These are phyloP conservation scores for Teratosphaeria destructans DNA, from an alignment of 2,329 filamentous ascomycete species.

Conservation along the genomic window DNA sequence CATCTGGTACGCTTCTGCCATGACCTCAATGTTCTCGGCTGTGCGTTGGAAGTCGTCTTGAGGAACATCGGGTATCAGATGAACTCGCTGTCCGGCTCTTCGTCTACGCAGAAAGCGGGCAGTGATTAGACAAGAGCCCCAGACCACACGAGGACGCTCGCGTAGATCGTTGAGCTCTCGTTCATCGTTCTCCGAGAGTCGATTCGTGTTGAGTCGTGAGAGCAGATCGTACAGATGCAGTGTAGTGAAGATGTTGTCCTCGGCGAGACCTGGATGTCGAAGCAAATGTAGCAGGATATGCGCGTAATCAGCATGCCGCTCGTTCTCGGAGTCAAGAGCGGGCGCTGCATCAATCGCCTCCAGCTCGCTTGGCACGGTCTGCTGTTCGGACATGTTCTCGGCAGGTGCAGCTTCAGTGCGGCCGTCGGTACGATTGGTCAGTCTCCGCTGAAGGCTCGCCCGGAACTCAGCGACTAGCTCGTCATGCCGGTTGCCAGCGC, in stretches of 20 bases:
- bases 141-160: not conserved
- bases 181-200: not conserved
- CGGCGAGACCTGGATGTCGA: not conserved
- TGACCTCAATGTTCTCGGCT: conserved; percentile 14
- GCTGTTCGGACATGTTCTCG: conserved; percentile 6
- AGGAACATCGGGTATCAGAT: not conserved
- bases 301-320: not conserved
- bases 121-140: conserved; percentile 1
- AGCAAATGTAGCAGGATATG: not conserved
- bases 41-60: not conserved
- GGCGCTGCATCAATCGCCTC: not conserved
- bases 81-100: not conserved
- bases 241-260: not conserved
- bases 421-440: not conserved
- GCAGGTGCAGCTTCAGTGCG: conserved; percentile 1
- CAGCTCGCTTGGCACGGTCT: conserved; percentile 1
- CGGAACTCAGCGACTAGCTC: not conserved
- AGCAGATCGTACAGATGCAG: not conserved
- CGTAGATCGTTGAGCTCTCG: not conserved
- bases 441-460: not conserved
- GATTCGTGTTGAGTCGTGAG: not conserved
- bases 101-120: conserved; percentile 1
- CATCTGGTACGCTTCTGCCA: conserved; percentile 23
- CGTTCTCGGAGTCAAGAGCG: not conserved
- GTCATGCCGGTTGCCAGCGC: not conserved